These are phyloP conservation scores for Phyllostachys edulis DNA, from an alignment of 176 grass and related monocot species.

Conservation along the genomic window DNA sequence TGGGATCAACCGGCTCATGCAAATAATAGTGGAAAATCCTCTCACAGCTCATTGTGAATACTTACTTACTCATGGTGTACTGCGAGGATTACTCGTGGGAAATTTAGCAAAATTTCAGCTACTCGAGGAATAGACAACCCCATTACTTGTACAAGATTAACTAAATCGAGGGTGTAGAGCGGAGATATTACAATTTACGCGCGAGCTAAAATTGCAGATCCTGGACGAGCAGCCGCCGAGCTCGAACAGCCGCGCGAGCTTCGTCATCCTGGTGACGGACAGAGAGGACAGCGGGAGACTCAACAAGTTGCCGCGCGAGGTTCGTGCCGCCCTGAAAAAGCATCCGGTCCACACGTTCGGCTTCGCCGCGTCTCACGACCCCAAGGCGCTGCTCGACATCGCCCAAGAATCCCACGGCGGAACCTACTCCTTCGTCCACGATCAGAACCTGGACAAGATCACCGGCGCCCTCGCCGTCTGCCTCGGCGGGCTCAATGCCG, in stretches of 20 bases:
- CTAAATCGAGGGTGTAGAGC: too few relatives aligned
- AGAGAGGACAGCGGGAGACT: background rate
- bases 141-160: too few relatives aligned
- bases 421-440: slow-evolving; percentile 24
- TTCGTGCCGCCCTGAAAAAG: background rate
- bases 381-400: background rate
- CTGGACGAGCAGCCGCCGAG: background rate
- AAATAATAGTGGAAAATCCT: too few relatives aligned
- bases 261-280: slow-evolving; percentile 7
- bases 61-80: too few relatives aligned
- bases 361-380: background rate
- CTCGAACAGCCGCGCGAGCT: background rate
- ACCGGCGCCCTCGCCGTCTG: background rate
- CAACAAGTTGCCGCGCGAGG: background rate
- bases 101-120: too few relatives aligned
- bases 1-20: too few relatives aligned
- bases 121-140: too few relatives aligned
- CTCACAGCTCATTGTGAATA: too few relatives aligned
- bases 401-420: background rate
- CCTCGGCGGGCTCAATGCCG: background rate
- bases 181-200: too few relatives aligned
- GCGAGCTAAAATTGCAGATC: background rate
- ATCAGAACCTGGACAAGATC: background rate
- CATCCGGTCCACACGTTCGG: slow-evolving; percentile 2
- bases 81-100: too few relatives aligned